Conservation (phyloP, 2,329 filamentous ascomycete genomes). For the Clonostachys solani region DNA sequence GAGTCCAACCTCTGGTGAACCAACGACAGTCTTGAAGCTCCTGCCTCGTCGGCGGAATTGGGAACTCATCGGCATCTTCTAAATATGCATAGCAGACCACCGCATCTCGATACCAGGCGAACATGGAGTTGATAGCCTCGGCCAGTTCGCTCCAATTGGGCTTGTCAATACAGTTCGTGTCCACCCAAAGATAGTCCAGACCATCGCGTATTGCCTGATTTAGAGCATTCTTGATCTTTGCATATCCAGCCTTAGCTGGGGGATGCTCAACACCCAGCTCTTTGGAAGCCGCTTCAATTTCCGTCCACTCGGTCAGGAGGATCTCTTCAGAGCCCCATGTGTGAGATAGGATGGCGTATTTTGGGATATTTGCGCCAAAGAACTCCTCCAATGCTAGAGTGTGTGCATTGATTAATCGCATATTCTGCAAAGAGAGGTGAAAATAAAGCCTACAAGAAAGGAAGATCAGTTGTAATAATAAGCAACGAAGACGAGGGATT, state of each 20-base stretch:
- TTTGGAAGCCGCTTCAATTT: no score
- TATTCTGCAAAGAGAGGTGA: no score
- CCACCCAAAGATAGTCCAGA: constrained; percentile 8
- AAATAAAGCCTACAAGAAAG: no score
- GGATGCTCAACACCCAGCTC: no score
- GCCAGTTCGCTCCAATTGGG: constrained; percentile 7
- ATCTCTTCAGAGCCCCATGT: constrained; percentile 20
- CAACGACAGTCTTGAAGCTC: neutral
- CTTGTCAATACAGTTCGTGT: constrained; percentile 13
- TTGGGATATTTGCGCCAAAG: constrained; percentile 6
- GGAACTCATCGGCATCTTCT: neutral
- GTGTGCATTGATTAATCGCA: no score
- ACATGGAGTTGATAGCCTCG: constrained; percentile 8
- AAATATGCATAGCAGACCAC: constrained; percentile 6
- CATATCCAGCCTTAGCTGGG: no score
- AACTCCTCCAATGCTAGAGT: constrained; percentile 2
- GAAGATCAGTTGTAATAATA: no score
- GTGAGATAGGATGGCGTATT: constrained; percentile 23
- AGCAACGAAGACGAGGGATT: no score
- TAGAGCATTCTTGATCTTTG: neutral
- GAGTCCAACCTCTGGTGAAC: constrained; percentile 8
- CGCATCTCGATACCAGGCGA: constrained; percentile 8
- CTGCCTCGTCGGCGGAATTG: neutral
- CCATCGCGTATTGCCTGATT: neutral
- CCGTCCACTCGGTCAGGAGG: constrained; percentile 7